phyloP scores from a whole-genome alignment of 768 basidiomycete genomes.

The Mycena crocata region DNA sequence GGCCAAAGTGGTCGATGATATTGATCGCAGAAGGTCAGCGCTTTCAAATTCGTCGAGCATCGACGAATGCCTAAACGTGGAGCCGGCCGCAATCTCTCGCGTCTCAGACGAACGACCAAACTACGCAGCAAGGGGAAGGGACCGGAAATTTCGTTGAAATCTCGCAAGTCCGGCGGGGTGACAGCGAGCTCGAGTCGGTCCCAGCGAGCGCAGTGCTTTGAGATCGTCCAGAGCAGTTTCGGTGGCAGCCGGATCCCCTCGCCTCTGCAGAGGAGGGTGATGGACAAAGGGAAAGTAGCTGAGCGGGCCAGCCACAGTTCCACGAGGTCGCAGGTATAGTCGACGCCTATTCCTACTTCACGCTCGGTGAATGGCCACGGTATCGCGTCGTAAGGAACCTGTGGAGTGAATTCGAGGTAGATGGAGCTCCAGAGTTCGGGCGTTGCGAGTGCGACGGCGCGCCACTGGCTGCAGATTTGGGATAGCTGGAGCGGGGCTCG shows the following conservation, averaged over 20 bases:
- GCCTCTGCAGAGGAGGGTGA: background rate
- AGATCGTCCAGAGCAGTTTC: background rate
- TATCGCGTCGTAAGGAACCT: background rate
- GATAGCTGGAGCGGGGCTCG: background rate
- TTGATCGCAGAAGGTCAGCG: background rate
- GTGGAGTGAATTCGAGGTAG: background rate
- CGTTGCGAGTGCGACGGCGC: background rate
- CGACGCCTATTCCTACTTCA: background rate
- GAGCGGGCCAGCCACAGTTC: slow-evolving; percentile 15
- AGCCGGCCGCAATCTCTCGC: background rate
- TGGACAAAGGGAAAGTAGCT: background rate
- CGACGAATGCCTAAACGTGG: background rate
- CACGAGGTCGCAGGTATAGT: background rate
- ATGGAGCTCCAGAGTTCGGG: slow-evolving; percentile 15
- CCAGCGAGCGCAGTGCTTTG: background rate
- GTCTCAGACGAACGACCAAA: background rate
- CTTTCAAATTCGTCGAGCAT: background rate
- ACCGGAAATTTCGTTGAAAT: background rate
- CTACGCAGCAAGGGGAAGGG: slow-evolving; percentile 7
- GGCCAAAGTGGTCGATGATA: too few species aligned
- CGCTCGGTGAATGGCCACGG: background rate
- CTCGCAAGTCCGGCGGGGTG: background rate
- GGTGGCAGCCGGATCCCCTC: background rate
- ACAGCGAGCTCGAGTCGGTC: slow-evolving; percentile 6
- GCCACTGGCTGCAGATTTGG: slow-evolving; percentile 8